phyloP scores from a whole-genome alignment of 768 basidiomycete genomes.

The Neoboletus magnificus region DNA sequence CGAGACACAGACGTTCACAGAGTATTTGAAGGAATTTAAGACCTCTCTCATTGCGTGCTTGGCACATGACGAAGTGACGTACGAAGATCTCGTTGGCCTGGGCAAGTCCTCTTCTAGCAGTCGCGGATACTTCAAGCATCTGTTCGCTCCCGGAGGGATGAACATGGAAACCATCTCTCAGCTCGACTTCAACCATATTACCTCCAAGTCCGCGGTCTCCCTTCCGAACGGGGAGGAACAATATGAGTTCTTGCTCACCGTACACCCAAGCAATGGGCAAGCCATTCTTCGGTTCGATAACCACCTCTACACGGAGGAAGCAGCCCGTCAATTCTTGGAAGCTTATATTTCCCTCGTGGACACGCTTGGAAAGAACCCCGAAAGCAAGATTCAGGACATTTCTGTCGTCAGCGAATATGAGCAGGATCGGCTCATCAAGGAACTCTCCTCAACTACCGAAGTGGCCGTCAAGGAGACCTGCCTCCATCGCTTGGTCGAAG shows the following conservation, averaged over 20 bases:
- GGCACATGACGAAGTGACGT: slow-evolving; percentile 28
- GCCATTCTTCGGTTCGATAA: slow-evolving; percentile 29
- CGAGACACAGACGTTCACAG: slow-evolving; percentile 22
- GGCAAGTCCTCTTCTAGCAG: slow-evolving; percentile 22
- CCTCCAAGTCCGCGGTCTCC: slow-evolving; percentile 15
- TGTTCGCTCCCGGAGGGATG: slow-evolving; percentile 31
- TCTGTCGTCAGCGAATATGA: slow-evolving; percentile 14
- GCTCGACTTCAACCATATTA: slow-evolving; percentile 16
- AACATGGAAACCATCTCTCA: slow-evolving; percentile 26
- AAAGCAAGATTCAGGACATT: slow-evolving; percentile 17
- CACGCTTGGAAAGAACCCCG: slow-evolving; percentile 14
- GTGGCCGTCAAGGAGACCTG: slow-evolving; percentile 12
- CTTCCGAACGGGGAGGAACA: slow-evolving; percentile 30
- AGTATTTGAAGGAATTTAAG: slow-evolving; percentile 26
- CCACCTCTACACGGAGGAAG: slow-evolving; percentile 26
- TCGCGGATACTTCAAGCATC: slow-evolving; percentile 32
- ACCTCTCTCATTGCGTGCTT: slow-evolving; percentile 20
- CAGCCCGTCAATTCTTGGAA: slow-evolving; percentile 30
- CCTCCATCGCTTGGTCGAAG: slow-evolving; percentile 19
- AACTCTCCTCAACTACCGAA: slow-evolving; percentile 20
- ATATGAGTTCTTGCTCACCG: slow-evolving; percentile 24
- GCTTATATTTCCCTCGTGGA: slow-evolving; percentile 30
- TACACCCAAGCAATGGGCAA: slow-evolving; percentile 24
- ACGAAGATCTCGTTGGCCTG: slow-evolving; percentile 29
- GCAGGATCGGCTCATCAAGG: slow-evolving; percentile 22